phyloP scores from a whole-genome alignment of 495 filamentous ascomycete genomes.

The Terfezia claveryi region DNA sequence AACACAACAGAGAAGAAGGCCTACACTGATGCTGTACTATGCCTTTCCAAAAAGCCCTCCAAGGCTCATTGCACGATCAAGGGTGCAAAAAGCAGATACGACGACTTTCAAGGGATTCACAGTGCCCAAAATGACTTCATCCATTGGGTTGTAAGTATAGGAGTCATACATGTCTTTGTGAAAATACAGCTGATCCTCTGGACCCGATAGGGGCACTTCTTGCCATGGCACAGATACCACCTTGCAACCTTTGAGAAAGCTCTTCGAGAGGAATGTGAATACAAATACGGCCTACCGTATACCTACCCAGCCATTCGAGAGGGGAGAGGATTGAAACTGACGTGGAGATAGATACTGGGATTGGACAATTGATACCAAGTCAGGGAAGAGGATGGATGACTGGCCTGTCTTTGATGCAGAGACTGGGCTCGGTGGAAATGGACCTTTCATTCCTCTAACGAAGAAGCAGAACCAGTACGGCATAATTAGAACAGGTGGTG shows the following conservation, averaged over 20 bases:
- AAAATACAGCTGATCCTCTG: too few relatives aligned
- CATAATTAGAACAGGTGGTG: not conserved
- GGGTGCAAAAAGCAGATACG: conserved; percentile 33
- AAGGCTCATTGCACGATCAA: conserved; percentile 20
- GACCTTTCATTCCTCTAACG: conserved; percentile 22
- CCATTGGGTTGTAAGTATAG: conserved; percentile 24
- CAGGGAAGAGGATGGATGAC: conserved; percentile 26
- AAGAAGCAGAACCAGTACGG: conserved; percentile 1
- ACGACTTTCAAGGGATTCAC: conserved; percentile 50
- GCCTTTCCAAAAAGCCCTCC: conserved; percentile 32
- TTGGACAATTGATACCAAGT: conserved; percentile 29
- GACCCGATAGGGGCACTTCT: conserved; percentile 30
- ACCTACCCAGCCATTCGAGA: not conserved
- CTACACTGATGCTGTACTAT: conserved; percentile 43
- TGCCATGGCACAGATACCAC: conserved; percentile 52
- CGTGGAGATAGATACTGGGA: conserved; percentile 35
- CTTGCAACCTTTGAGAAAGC: conserved; percentile 41
- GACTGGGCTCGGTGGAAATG: conserved; percentile 40
- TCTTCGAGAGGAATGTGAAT: conserved; percentile 47
- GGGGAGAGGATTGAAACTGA: conserved; percentile 6
- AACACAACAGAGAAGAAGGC: conserved; percentile 26
- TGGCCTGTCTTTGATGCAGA: conserved; percentile 47
- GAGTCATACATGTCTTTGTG: conserved; percentile 10
- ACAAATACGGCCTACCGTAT: conserved; percentile 32
- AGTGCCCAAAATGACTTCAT: conserved; percentile 39